A percentile compares a stretch with the other conserved stretches of the same genome.
Conservation (phyloP, 2,329 filamentous ascomycete species). For the Erysiphe pulchra region DNA sequence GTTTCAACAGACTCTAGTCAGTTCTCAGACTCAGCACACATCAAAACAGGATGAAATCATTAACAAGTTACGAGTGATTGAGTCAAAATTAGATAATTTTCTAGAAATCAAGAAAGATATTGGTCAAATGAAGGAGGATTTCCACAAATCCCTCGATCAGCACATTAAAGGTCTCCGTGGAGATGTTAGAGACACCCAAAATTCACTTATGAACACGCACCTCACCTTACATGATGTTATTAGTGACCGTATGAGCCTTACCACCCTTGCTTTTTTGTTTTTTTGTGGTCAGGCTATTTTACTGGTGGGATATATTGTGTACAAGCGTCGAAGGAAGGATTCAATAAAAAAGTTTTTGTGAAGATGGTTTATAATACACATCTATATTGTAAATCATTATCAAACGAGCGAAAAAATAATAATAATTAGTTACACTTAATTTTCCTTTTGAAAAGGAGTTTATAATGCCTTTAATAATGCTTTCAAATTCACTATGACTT, state of each 20-base stretch:
- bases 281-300: slow-evolving; percentile 9
- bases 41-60: slow-evolving; percentile 16
- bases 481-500: too few relatives aligned
- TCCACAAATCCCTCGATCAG: slow-evolving; percentile 9
- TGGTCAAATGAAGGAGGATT: slow-evolving; percentile 27
- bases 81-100: slow-evolving; percentile 19
- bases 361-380: too few relatives aligned
- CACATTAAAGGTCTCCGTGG: slow-evolving; percentile 7
- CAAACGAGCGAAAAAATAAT: too few relatives aligned
- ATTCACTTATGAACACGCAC: slow-evolving; percentile 2
- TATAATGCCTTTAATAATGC: too few relatives aligned
- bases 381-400: too few relatives aligned
- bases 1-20: slow-evolving; percentile 30
- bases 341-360: slow-evolving; percentile 13
- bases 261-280: slow-evolving; percentile 6
- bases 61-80: slow-evolving; percentile 3
- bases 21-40: slow-evolving; percentile 23
- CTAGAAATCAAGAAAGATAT: slow-evolving; percentile 25
- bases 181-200: slow-evolving; percentile 8
- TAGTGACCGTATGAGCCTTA: neutral
- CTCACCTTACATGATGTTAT: neutral
- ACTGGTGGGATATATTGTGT: slow-evolving; percentile 9
- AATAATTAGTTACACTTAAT: too few relatives aligned
- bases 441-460: too few relatives aligned
- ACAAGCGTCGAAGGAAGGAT: slow-evolving; percentile 11